phyloP scores from a whole-genome alignment of 1,284 basidiomycete species.

The Ustilago tritici region DNA sequence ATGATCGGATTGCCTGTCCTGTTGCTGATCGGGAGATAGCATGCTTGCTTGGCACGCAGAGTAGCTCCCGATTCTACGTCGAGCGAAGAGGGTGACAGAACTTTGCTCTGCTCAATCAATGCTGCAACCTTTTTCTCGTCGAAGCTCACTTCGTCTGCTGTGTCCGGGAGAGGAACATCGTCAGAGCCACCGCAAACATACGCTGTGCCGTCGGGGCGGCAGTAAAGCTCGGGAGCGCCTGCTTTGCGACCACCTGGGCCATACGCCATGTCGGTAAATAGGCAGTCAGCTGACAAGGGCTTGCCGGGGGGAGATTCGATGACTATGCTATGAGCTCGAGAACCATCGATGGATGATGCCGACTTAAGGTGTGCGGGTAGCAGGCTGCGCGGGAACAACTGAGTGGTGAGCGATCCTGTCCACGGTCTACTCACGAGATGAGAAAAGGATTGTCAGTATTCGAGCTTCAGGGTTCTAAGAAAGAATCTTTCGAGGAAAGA shows the following conservation, averaged over 20 bases:
- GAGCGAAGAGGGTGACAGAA: conserved; percentile 71
- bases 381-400: conserved; percentile 72
- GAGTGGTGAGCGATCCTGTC: conserved; percentile 76
- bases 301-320: conserved; percentile 59
- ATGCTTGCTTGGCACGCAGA: conserved; percentile 72
- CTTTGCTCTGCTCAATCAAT: conserved; percentile 71
- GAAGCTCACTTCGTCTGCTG: conserved; percentile 65
- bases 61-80: conserved; percentile 65
- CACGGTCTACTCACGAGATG: conserved; percentile 75
- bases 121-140: conserved; percentile 69
- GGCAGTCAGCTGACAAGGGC: conserved; percentile 70
- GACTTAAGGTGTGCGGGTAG: conserved; percentile 67
- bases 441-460: not conserved
- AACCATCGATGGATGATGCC: conserved; percentile 69
- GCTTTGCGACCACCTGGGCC: conserved; percentile 39
- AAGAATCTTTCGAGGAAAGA: not conserved
- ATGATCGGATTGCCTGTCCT: conserved; percentile 73
- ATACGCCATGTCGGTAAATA: conserved; percentile 74
- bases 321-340: conserved; percentile 73
- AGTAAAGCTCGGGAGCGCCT: conserved; percentile 60
- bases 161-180: conserved; percentile 68
- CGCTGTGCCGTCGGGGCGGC: conserved; percentile 69
- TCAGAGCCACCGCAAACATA: conserved; percentile 71
- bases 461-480: too few relatives aligned
- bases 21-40: conserved; percentile 74